Evolutionary conservation across 305 asterid species (phyloP).

Genomic region (Rubia balearica): DNA sequence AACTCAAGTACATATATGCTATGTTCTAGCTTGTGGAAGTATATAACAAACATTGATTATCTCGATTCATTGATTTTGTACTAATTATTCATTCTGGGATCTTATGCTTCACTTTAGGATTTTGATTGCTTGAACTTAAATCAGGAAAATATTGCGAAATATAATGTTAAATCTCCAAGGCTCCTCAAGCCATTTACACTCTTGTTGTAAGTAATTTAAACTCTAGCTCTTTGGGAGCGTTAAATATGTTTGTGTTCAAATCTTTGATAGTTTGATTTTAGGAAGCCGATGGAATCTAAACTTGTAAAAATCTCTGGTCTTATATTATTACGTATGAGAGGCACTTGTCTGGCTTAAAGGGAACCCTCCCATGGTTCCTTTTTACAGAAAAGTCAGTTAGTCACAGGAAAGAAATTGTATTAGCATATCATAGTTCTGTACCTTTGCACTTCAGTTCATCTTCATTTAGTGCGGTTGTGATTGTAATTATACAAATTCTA

Average conservation of each 20-base stretch:
- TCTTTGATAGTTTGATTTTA: not conserved
- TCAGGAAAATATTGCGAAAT: not conserved
- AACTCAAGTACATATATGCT: not conserved
- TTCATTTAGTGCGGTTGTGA: not conserved
- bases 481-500: not conserved
- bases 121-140: slow-evolving; percentile 1
- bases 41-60: not conserved
- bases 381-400: too few relatives aligned
- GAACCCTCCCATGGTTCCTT: too few relatives aligned
- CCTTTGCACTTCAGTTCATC: not conserved
- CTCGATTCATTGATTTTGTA: not conserved
- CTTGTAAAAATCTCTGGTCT: not conserved
- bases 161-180: not conserved
- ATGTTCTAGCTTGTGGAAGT: not conserved
- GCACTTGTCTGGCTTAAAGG: too few relatives aligned
- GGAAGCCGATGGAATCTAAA: too few relatives aligned
- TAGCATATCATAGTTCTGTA: not conserved
- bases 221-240: not conserved
- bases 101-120: not conserved
- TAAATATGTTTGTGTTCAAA: not conserved
- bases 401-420: not conserved
- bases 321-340: not conserved
- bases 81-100: not conserved
- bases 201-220: not conserved
- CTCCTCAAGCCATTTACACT: not conserved